Evolutionary conservation across 2,329 filamentous ascomycete genomes (phyloP).

Genomic region (Stachybotrys elegans): DNA sequence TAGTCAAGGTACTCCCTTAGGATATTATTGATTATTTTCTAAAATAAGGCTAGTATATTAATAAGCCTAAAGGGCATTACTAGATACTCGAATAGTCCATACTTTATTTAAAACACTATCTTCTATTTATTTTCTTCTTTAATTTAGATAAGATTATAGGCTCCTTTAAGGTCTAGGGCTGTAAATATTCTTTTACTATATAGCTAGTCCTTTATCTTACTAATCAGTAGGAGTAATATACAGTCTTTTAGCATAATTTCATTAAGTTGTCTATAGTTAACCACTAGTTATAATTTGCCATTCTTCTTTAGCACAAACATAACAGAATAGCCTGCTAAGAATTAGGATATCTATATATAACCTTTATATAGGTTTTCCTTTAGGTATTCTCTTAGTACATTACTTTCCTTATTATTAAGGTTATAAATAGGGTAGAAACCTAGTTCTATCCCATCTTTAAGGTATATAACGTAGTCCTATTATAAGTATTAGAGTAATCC

Average conservation of each 20-base stretch:
- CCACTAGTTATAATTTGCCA: constrained; percentile 13
- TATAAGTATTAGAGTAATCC: constrained; percentile 5
- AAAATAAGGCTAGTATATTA: too few relatives aligned
- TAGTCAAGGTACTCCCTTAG: constrained; percentile 11
- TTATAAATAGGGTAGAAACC: constrained; percentile 7
- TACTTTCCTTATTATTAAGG: constrained; percentile 8
- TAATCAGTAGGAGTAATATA: constrained; percentile 17
- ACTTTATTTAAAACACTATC: too few relatives aligned
- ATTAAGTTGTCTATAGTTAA: constrained; percentile 22
- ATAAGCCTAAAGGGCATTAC: too few relatives aligned
- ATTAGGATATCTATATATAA: constrained; percentile 10
- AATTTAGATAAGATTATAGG: constrained; percentile 27
- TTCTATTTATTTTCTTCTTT: constrained; percentile 26
- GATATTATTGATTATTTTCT: too few relatives aligned
- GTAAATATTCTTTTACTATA: constrained; percentile 9
- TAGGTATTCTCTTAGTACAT: constrained; percentile 4
- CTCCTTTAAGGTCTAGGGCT: constrained; percentile 11
- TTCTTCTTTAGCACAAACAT: constrained; percentile 18
- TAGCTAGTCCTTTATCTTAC: constrained; percentile 16
- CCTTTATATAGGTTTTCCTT: constrained; percentile 9
- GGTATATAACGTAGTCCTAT: constrained; percentile 8
- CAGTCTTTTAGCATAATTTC: constrained; percentile 19
- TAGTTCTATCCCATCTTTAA: constrained; percentile 2
- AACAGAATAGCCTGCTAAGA: constrained; percentile 5
- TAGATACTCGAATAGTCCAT: too few relatives aligned